phyloP scores from a whole-genome alignment of 495 filamentous ascomycete genomes.

The Talaromyces wortmannii region DNA sequence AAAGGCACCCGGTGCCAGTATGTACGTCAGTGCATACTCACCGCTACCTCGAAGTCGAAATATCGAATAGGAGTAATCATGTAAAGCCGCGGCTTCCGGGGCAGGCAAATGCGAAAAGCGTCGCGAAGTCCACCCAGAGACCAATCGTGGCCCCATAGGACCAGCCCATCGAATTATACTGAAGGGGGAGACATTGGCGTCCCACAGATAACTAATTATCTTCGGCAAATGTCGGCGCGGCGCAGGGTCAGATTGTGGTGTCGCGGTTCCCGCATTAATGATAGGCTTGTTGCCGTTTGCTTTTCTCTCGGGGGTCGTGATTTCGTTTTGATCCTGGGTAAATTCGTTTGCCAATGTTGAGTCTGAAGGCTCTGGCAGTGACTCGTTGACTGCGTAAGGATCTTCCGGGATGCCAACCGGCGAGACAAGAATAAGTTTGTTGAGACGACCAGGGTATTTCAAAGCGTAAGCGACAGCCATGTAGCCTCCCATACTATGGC shows the following conservation, averaged over 20 bases:
- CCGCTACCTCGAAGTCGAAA: slow-evolving; percentile 89
- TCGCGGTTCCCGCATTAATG: slow-evolving; percentile 36
- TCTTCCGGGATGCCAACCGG: slow-evolving; percentile 95
- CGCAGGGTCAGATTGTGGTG: slow-evolving; percentile 28
- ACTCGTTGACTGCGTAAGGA: slow-evolving; percentile 78
- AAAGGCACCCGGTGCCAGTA: slow-evolving; percentile 89
- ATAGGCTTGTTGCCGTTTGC: slow-evolving; percentile 49
- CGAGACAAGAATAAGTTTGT: slow-evolving; percentile 91
- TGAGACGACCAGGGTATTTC: slow-evolving; percentile 88
- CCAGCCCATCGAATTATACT: slow-evolving; percentile 81
- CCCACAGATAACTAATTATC: slow-evolving; percentile 91
- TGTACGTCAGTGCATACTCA: slow-evolving; percentile 88
- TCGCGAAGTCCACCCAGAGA: slow-evolving; percentile 90
- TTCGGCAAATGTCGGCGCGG: slow-evolving; percentile 63
- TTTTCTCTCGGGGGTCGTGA: slow-evolving; percentile 28
- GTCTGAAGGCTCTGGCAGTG: slow-evolving; percentile 67
- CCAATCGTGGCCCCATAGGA: slow-evolving; percentile 84
- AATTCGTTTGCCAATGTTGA: slow-evolving; percentile 67
- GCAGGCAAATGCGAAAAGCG: slow-evolving; percentile 82
- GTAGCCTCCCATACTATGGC: slow-evolving; percentile 91
- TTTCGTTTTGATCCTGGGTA: slow-evolving; percentile 62
- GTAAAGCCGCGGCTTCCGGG: slow-evolving; percentile 76
- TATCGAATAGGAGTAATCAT: slow-evolving; percentile 90
- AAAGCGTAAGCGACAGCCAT: slow-evolving; percentile 90
- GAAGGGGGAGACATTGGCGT: slow-evolving; percentile 94